Evolutionary conservation across 2,329 filamentous ascomycete genomes (phyloP), one percentile per base, ranked within the genome.

Genomic region (Myriosclerotinia scirpicola): DNA sequence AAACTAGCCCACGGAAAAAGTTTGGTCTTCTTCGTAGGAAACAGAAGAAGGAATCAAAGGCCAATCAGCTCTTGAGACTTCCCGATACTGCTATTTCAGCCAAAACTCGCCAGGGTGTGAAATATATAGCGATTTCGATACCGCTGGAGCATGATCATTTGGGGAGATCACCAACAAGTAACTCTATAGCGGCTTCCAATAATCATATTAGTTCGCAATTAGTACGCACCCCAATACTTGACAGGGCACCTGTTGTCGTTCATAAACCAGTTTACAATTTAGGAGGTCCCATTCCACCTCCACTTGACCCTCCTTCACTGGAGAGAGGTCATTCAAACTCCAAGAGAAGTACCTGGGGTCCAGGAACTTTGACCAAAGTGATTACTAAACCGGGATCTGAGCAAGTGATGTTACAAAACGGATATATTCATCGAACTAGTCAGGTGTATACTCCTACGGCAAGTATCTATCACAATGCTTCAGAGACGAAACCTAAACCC

Each of bases 101-200:
- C 9, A 82, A 77, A 46, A 87, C 84, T 0, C 82, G 75, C 8
- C 81, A 78, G 3, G 85, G 85, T 1, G 79, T 85, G 72, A 80
- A 83, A 5, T 83, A 87, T 71, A 87, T 88, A 69, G 84, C 85
- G 67, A 87, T 87, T 62, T 86, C 85, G 0, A 86, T 87, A 54
- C 85, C 85, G 1, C 67, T 82, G 15, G 80, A 85, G 69, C 77
- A 84, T 67, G 81, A 80, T 6, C 80, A 83, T 30, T 76, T 82
- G 54, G 78, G 3, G 69, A 73, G 54, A 22, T 6, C 46, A 6
- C 44, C 20, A 12, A 42, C n/a, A 30, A 14, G 46, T 34, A 30
- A 61, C 34, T n/a, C 44, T 50, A 34, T 34, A 6, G 6, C 30
- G 30, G 30, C 30, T 34, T 34, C 30, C 4, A 34, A 34, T 34